These are phyloP conservation scores for Magnusiomyces tetraspermus DNA, from an alignment of 1,139 yeast species.

Conservation along the genomic window DNA sequence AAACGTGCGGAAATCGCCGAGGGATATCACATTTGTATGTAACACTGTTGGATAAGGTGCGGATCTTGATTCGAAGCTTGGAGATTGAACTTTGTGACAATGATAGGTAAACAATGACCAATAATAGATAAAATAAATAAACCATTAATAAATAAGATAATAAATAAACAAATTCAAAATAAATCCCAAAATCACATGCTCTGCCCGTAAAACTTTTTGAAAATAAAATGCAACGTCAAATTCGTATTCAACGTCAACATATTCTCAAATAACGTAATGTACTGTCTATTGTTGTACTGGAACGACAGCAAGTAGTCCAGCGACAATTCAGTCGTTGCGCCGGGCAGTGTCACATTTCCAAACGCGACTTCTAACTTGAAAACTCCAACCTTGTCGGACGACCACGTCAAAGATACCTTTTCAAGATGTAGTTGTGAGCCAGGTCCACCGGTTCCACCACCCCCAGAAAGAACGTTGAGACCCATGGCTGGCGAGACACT, in stretches of 20 bases:
- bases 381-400: constrained; percentile 64
- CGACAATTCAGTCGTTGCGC: constrained; percentile 46
- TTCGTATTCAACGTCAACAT: constrained; percentile 59
- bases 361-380: constrained; percentile 61
- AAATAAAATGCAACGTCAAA: constrained; percentile 55
- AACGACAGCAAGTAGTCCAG: constrained; percentile 60
- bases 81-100: too few species aligned
- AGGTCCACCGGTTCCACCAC: constrained; percentile 29
- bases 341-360: constrained; percentile 40
- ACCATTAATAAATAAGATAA: background rate
- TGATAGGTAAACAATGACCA: too few species aligned
- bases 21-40: too few species aligned
- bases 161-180: background rate
- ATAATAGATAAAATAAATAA: background rate
- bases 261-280: constrained; percentile 45
- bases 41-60: too few species aligned
- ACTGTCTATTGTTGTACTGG: constrained; percentile 47
- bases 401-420: constrained; percentile 63
- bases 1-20: too few species aligned
- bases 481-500: background rate
- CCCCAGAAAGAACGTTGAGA: background rate
- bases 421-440: constrained; percentile 44
- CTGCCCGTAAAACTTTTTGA: constrained; percentile 57
- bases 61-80: too few species aligned
- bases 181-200: constrained; percentile 6